These are phyloP conservation scores for Bacterosira constricta DNA, from an alignment of 108 stramenopile genomes.

Conservation along the genomic window DNA sequence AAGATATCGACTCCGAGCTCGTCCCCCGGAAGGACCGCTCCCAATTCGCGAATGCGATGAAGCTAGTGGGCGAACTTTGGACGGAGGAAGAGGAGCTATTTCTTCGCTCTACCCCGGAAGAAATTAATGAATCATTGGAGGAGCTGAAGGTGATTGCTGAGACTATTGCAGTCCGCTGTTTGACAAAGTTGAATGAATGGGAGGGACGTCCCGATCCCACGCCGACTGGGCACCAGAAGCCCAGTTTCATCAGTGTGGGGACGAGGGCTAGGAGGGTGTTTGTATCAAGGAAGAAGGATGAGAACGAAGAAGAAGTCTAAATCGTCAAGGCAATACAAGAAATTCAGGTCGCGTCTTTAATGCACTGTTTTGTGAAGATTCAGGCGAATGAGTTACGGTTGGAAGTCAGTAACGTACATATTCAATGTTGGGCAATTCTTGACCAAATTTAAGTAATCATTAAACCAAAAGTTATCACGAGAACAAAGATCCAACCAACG, in stretches of 20 bases:
- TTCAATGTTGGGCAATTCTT: too few relatives aligned
- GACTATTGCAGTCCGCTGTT: conserved; percentile 28
- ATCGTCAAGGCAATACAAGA: too few relatives aligned
- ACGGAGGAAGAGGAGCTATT: conserved; percentile 47
- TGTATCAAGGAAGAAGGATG: conserved; percentile 6
- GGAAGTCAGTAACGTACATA: too few relatives aligned
- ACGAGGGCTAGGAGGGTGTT: conserved; percentile 37
- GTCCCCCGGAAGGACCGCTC: conserved; percentile 10
- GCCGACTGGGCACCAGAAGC: conserved; percentile 32
- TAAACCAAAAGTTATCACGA: too few relatives aligned
- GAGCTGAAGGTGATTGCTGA: conserved; percentile 35
- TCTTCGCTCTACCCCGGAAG: conserved; percentile 25
- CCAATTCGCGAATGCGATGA: conserved; percentile 28
- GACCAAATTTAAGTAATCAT: too few relatives aligned
- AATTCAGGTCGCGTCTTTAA: too few relatives aligned
- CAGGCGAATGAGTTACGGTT: too few relatives aligned
- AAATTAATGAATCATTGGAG: conserved; percentile 35
- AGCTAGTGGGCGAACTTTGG: conserved; percentile 38
- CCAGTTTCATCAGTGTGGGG: conserved; percentile 36
- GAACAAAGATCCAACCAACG: too few relatives aligned
- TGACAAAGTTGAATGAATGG: conserved; percentile 41
- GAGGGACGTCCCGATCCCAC: conserved; percentile 35
- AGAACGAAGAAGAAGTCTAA: background rate
- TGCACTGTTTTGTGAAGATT: too few relatives aligned
- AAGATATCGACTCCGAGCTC: background rate